Evolutionary conservation across 306 rosid genomes (phyloP).

Genomic region (Purshia tridentata): DNA sequence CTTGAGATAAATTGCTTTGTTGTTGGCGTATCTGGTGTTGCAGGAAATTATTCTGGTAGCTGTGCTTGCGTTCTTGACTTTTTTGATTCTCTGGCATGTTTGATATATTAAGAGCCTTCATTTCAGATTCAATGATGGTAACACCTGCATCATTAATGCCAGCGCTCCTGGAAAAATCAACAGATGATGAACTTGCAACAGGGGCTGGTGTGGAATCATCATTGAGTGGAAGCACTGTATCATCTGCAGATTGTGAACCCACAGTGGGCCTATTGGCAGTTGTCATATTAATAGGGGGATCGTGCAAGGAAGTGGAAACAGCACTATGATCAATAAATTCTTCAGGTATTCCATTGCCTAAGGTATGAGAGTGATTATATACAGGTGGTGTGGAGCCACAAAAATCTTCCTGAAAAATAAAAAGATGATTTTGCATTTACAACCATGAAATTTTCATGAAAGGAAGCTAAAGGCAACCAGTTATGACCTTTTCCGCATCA

Average conservation of each 20-base stretch:
- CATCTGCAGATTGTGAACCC: constrained; percentile 29
- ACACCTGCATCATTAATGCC: constrained; percentile 39
- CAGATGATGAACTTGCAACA: constrained; percentile 39
- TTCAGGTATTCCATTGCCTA: constrained; percentile 33
- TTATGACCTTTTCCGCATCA: neutral
- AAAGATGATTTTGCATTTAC: constrained; percentile 12
- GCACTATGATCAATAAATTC: constrained; percentile 34
- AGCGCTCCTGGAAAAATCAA: constrained; percentile 34
- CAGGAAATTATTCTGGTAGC: constrained; percentile 42
- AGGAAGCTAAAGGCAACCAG: neutral
- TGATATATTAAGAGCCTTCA: constrained; percentile 47
- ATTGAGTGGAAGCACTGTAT: constrained; percentile 32
- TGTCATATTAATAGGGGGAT: constrained; percentile 20
- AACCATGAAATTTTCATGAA: constrained; percentile 13
- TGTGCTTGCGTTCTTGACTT: constrained; percentile 44
- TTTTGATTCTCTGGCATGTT: constrained; percentile 41
- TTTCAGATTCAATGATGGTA: constrained; percentile 38
- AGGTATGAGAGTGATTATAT: constrained; percentile 36
- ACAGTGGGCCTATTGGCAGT: constrained; percentile 28
- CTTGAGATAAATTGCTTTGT: constrained; percentile 41
- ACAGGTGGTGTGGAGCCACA: constrained; percentile 40
- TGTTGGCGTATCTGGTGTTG: constrained; percentile 37
- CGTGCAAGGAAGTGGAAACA: constrained; percentile 40
- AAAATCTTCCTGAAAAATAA: constrained; percentile 50
- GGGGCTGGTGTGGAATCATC: constrained; percentile 27